Conservation (phyloP, 106 monocot species). For the Dendrobium chrysotoxum region DNA sequence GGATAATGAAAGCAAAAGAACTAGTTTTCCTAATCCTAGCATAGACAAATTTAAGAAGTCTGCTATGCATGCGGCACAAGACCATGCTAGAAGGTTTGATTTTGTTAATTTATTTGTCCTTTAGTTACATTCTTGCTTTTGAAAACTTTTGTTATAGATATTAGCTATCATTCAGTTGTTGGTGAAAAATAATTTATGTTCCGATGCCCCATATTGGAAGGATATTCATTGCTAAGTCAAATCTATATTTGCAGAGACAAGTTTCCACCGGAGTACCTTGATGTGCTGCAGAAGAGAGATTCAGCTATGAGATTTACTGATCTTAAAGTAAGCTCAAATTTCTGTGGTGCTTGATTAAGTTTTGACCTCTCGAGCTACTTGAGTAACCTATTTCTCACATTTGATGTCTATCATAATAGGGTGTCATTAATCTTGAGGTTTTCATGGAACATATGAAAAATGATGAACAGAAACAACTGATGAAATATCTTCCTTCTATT, state of each 20-base stretch:
- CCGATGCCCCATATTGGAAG: neutral
- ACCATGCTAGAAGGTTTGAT: slow-evolving; percentile 40
- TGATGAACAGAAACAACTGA: slow-evolving; percentile 60
- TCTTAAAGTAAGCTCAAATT: slow-evolving; percentile 41
- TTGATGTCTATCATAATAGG: slow-evolving; percentile 22
- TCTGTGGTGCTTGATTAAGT: neutral
- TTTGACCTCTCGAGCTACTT: slow-evolving; percentile 3
- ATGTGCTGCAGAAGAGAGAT: slow-evolving; percentile 37
- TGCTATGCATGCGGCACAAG: slow-evolving; percentile 16
- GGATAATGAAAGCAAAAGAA: slow-evolving; percentile 35
- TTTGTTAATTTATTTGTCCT: slow-evolving; percentile 5
- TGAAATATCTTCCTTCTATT: slow-evolving; percentile 61
- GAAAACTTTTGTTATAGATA: neutral
- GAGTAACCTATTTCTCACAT: slow-evolving; percentile 1
- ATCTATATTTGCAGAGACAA: slow-evolving; percentile 41
- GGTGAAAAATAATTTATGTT: neutral
- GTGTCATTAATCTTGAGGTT: slow-evolving; percentile 47
- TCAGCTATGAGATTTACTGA: slow-evolving; percentile 45
- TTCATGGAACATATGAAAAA: slow-evolving; percentile 44
- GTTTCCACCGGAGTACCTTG: slow-evolving; percentile 26
- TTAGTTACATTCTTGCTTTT: neutral
- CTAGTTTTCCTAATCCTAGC: slow-evolving; percentile 8
- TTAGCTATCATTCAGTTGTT: neutral
- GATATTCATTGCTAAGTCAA: neutral
- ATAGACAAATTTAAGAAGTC: slow-evolving; percentile 32